A percentile compares a stretch with the other conserved stretches of the same genome.
These are phyloP conservation scores for Kuraishia cidri DNA, from an alignment of 805 yeast species.

Conservation along the genomic window DNA sequence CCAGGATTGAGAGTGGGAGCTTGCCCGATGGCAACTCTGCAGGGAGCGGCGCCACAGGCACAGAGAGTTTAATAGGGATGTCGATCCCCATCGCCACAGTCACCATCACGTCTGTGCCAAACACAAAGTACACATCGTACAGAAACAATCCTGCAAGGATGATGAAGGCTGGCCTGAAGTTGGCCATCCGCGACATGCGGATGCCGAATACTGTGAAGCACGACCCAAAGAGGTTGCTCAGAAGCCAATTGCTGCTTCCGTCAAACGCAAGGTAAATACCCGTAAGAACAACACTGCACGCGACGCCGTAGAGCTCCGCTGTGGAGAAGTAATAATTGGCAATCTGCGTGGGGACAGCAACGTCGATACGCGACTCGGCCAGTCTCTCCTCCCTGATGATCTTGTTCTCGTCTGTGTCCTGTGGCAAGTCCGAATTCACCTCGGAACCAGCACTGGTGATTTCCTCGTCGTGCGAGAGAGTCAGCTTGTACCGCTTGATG, in stretches of 20 bases:
- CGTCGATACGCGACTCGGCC: constrained; percentile 9
- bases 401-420: constrained; percentile 18
- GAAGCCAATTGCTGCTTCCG: constrained; percentile 32
- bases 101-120: constrained; percentile 51
- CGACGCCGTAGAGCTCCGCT: constrained; percentile 16
- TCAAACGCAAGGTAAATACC: constrained; percentile 11
- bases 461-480: constrained; percentile 26
- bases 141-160: constrained; percentile 40
- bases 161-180: constrained; percentile 34
- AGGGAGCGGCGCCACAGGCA: constrained; percentile 24
- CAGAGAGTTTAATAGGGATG: constrained; percentile 40
- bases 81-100: constrained; percentile 48
- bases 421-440: constrained; percentile 16
- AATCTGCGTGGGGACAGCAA: constrained; percentile 20
- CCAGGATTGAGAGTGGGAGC: constrained; percentile 31
- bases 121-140: constrained; percentile 64
- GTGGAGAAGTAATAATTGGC: constrained; percentile 23
- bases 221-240: constrained; percentile 32
- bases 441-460: constrained; percentile 29
- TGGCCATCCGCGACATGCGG: constrained; percentile 24
- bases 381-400: constrained; percentile 17
- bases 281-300: constrained; percentile 9
- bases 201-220: constrained; percentile 36
- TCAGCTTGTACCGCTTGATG: constrained; percentile 28
- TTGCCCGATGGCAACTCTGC: constrained; percentile 2